Base-by-base conservation (phyloP, 164 flowering plant genomes). In the Aristolochia fimbriata region DNA sequence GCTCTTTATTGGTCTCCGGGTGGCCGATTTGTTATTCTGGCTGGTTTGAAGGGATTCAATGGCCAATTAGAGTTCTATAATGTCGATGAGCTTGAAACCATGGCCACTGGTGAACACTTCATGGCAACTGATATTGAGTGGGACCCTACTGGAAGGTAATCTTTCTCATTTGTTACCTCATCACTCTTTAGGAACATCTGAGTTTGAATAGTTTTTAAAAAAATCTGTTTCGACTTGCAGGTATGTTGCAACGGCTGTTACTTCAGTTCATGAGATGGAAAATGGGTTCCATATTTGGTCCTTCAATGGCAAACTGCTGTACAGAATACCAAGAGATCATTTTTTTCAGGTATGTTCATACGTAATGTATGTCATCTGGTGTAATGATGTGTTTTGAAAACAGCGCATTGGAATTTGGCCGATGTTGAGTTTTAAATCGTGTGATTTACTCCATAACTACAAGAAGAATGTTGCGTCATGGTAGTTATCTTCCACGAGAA, bases 261-360 rank as follows among this genome's bases (percentile, higher is more conserved):
- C 99, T 51, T 91, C 99, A 37, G 93, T 94, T 64, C 99, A 91
- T 73, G 99, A 88, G 73, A 91, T 91, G 96, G 97, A 94, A 62
- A 94, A 91, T 71, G 97, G 99, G 2, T 86, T 88, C 83, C 82
- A 80, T 69, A 82, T 94, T 15, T 88, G 99, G 99, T 91, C 97
- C 15, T 94, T 91, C 78, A 74, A 82, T 59, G 96, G 97, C 23
- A 94, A 88, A 74, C 73, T 86, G 21, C 82, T 86, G 0, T 94
- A 94, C 64, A 64, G 96, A 66, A 84, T 82, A 58, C 77, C 85
- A 51, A 88, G 83, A 77, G 99, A 94, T 68, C 93, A 85, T 70
- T 88, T 91, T 80, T 84, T 73, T 64, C 99, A 91, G 87, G 97
- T 93, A 71, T 6, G n/a, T 30, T 27, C 19, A 55, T 55, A 17